Evolutionary conservation across 129 eudicot species (phyloP), one percentile per base, ranked within the genome.

Genomic region (Daucus carota): DNA sequence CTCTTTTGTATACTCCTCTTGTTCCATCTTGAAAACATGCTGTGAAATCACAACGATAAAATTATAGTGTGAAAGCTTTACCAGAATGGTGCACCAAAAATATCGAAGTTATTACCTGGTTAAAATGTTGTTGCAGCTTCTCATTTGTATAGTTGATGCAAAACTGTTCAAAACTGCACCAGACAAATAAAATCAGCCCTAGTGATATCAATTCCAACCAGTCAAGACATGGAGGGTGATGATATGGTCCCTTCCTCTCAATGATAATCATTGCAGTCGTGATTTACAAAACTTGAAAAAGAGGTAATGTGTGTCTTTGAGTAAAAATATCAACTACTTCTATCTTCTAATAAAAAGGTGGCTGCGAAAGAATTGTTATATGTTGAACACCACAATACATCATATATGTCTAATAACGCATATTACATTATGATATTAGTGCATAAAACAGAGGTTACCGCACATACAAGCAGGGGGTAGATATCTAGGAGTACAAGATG

Each of bases 21-120:
- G 97, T 83, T 94, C 97, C 80, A 84, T 91, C 92, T 94, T 94
- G 82, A 94, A 94, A 65, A 94, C 96, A 34, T 91, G 99, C 99
- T 94, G 97, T 36, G 73, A 12, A n/a, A 78, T 74, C 38, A 77
- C 50, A 82, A 70, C 16, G 71, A 40, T 54, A 59, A 52, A 70
- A 73, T 69, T 70, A 38, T 57, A 73, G 29, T 15, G 50, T 70
- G 8, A 74, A 76, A 52, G 8, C 54, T 36, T 13, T 52, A 40
- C 46, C 46, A 71, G 71, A 57, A 73, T 52, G 34, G 80, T 33
- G 71, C 46, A 26, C 80, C 67, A 73, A 43, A 80, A n/a, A 45
- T 63, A 43, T 76, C 79, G 71, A 71, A 59, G 22, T 36, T 46
- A n/a, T 57, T 42, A 94, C 98, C 97, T 93, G 97, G 84, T 94